Conservation (phyloP, 768 basidiomycete species). For the Russula emetica region DNA sequence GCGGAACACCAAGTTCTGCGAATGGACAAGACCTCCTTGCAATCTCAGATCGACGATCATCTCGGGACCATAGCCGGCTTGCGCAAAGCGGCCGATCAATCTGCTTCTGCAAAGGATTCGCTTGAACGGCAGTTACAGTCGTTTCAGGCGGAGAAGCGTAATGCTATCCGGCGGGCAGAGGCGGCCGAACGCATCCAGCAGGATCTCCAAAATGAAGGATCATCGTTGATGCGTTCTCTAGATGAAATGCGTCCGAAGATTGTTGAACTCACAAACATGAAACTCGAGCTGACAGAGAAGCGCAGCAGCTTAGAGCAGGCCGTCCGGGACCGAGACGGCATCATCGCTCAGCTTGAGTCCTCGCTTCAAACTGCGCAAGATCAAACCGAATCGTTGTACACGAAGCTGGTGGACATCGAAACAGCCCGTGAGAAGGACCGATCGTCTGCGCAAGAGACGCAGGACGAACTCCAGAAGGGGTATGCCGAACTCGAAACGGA, state of each 20-base stretch:
- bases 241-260: conserved; percentile 86
- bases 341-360: conserved; percentile 59
- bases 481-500: conserved; percentile 60
- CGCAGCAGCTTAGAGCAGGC: conserved; percentile 52
- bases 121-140: conserved; percentile 55
- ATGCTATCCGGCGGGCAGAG: conserved; percentile 62
- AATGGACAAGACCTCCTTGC: conserved; percentile 48
- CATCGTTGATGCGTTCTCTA: conserved; percentile 70
- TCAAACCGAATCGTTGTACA: conserved; percentile 45
- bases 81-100: conserved; percentile 55
- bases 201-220: conserved; percentile 73
- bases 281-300: conserved; percentile 64
- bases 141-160: conserved; percentile 60
- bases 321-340: conserved; percentile 50
- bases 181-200: conserved; percentile 69
- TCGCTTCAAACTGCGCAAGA: conserved; percentile 52
- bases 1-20: conserved; percentile 46
- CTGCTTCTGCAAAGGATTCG: conserved; percentile 49
- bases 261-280: conserved; percentile 70
- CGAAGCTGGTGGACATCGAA: conserved; percentile 44
- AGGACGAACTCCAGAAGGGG: conserved; percentile 57
- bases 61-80: conserved; percentile 48
- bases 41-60: conserved; percentile 44
- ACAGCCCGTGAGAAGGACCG: conserved; percentile 51
- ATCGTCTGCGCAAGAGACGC: conserved; percentile 44